Evolutionary conservation across 78 protist genomes (phyloP).

Genomic region (Polysphondylium violaceum): DNA sequence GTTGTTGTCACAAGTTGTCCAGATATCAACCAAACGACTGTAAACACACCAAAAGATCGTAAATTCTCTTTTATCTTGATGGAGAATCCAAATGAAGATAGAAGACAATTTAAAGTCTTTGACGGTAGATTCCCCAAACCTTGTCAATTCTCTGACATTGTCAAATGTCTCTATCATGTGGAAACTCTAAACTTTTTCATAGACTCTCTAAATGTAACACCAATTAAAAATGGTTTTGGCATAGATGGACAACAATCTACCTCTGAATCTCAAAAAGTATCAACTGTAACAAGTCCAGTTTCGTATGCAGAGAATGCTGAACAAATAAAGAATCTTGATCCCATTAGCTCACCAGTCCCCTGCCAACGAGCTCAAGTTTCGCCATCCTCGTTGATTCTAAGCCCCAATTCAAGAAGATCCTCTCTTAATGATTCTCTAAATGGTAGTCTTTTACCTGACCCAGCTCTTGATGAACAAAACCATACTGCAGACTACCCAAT

Average conservation of each 20-base stretch:
- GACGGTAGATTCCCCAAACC: conserved; percentile 40
- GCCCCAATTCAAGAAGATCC: neutral
- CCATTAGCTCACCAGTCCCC: neutral
- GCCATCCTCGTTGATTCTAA: neutral
- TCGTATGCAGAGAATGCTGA: neutral
- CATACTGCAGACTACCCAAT: conserved; percentile 5
- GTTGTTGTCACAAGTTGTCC: neutral
- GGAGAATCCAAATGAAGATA: conserved; percentile 16
- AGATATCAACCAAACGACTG: conserved; percentile 4
- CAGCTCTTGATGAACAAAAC: too few relatives aligned
- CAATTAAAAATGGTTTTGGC: neutral
- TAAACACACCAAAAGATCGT: neutral
- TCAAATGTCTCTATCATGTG: conserved; percentile 24
- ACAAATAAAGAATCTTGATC: too few relatives aligned
- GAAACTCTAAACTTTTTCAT: neutral
- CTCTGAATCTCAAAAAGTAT: neutral
- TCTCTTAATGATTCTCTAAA: conserved; percentile 29
- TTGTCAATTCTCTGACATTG: conserved; percentile 38
- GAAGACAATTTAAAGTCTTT: neutral
- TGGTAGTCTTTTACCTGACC: too few relatives aligned
- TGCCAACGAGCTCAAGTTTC: neutral
- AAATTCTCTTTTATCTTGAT: neutral
- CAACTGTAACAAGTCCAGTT: neutral
- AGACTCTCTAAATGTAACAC: neutral
- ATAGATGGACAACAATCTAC: too few relatives aligned